Percentiles rank a stretch among this genome's conserved stretches.
These are phyloP conservation scores for Chernovozyma aurita DNA, from an alignment of 1,139 yeast species.

Conservation along the genomic window DNA sequence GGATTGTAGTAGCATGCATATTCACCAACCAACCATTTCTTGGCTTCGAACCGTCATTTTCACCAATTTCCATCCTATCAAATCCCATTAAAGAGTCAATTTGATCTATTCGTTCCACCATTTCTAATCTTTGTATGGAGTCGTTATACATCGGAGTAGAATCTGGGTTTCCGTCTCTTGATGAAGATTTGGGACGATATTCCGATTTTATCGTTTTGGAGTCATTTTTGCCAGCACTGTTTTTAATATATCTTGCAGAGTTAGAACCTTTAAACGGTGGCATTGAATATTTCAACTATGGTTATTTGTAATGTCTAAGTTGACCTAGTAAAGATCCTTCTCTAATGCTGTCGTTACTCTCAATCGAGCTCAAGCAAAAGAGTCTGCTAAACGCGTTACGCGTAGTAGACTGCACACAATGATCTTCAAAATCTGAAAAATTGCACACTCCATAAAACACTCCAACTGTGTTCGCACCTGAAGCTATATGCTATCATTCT, in stretches of 20 bases:
- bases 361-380: no score
- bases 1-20: slow-evolving; percentile 71
- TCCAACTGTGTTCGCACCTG: no score
- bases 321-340: no score
- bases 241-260: slow-evolving; percentile 55
- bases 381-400: no score
- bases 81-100: slow-evolving; percentile 83
- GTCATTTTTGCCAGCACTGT: slow-evolving; percentile 12
- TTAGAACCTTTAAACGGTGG: slow-evolving; percentile 42
- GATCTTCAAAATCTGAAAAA: no score
- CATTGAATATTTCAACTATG: neutral
- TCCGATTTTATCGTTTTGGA: slow-evolving; percentile 10
- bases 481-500: no score
- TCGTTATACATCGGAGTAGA: slow-evolving; percentile 40
- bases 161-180: slow-evolving; percentile 18
- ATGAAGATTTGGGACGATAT: slow-evolving; percentile 15
- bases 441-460: no score
- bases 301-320: no score
- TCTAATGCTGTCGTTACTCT: no score
- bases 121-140: slow-evolving; percentile 35
- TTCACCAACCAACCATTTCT: slow-evolving; percentile 86
- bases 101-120: slow-evolving; percentile 52
- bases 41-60: slow-evolving; percentile 43
- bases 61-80: slow-evolving; percentile 67
- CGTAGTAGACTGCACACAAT: no score